Evolutionary conservation across 2,329 filamentous ascomycete species (phyloP).

Genomic region (Alternaria panax): DNA sequence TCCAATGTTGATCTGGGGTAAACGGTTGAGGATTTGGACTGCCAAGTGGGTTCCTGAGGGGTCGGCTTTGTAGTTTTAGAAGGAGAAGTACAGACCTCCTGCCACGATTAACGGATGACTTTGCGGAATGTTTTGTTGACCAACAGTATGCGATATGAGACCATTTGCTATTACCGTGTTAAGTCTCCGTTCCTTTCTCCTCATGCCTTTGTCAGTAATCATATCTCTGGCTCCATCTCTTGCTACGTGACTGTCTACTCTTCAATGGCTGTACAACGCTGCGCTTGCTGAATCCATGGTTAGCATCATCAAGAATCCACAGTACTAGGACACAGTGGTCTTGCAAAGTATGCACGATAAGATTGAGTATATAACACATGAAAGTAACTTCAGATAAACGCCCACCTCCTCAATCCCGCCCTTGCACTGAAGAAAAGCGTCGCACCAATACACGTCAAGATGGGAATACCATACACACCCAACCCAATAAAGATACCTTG

Average conservation of each 20-base stretch:
- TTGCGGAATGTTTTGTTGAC: too few species aligned
- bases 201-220: neutral
- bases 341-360: neutral
- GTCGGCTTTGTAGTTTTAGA: constrained; percentile 16
- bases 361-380: neutral
- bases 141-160: neutral
- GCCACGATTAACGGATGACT: neutral
- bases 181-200: too few species aligned
- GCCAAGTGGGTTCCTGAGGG: constrained; percentile 42
- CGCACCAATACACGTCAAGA: constrained; percentile 39
- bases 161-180: neutral
- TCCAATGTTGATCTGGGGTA: constrained; percentile 51
- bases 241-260: neutral
- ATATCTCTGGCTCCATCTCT: neutral
- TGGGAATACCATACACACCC: constrained; percentile 43
- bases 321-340: neutral
- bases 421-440: constrained; percentile 36
- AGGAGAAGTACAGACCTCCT: neutral
- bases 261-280: too few species aligned
- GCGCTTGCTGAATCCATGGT: neutral
- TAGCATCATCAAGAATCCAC: neutral
- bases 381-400: constrained; percentile 13
- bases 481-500: constrained; percentile 48
- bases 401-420: constrained; percentile 33
- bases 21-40: constrained; percentile 53